Percentiles rank a stretch among this genome's conserved stretches.
Evolutionary conservation across 2,329 filamentous ascomycete species (phyloP).

Genomic region (Cladosporium cucumerinum): DNA sequence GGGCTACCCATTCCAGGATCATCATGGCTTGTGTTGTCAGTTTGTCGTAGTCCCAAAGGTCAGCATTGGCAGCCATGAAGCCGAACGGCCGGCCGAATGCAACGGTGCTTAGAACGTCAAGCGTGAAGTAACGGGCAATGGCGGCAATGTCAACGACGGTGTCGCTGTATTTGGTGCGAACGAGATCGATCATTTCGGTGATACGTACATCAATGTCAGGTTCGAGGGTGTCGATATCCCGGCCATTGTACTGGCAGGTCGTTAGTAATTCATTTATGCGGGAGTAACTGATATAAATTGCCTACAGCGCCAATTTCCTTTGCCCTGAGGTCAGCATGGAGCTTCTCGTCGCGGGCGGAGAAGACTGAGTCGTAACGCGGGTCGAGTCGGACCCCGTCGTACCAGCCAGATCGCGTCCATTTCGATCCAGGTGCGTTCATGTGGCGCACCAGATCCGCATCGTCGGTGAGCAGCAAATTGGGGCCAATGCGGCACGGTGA

Average conservation of each 20-base stretch:
- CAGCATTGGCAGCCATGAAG: constrained; percentile 49
- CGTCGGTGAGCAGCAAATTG: constrained; percentile 49
- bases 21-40: constrained; percentile 18
- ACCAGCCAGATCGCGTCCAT: constrained; percentile 41
- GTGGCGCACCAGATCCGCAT: constrained; percentile 47
- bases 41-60: constrained; percentile 35
- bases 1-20: constrained; percentile 25
- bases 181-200: constrained; percentile 46
- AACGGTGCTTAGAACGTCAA: constrained; percentile 56
- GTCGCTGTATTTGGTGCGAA: constrained; percentile 49
- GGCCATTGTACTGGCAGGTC: constrained; percentile 50
- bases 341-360: constrained; percentile 47
- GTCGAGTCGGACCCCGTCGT: constrained; percentile 51
- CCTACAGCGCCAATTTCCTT: constrained; percentile 53
- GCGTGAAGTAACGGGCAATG: constrained; percentile 53
- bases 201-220: constrained; percentile 49
- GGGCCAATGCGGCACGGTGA: constrained; percentile 47
- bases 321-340: constrained; percentile 46
- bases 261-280: background rate
- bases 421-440: constrained; percentile 39
- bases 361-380: constrained; percentile 55
- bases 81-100: constrained; percentile 54
- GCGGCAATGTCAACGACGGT: constrained; percentile 46
- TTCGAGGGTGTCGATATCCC: constrained; percentile 53
- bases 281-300: background rate